Evolutionary conservation across 164 flowering plant genomes (phyloP).

Genomic region (Annona squamosa): DNA sequence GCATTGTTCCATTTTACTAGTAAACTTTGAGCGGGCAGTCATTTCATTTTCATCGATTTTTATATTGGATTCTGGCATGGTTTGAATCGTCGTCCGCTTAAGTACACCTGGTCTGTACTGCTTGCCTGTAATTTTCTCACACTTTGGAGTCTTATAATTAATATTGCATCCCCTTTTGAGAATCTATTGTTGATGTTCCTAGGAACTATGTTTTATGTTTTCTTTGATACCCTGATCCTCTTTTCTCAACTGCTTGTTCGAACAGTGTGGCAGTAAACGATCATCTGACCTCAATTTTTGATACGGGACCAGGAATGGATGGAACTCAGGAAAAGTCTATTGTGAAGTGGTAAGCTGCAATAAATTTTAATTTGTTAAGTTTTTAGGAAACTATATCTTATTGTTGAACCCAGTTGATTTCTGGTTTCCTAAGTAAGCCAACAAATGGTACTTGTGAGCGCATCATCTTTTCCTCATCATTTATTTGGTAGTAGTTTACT

Average conservation of each 20-base stretch:
- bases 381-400: neutral
- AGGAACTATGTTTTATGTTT: neutral
- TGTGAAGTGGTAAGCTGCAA: conserved; percentile 52
- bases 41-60: neutral
- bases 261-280: conserved; percentile 46
- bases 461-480: neutral
- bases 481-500: too few species aligned
- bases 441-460: neutral
- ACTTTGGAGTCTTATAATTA: too few species aligned
- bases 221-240: neutral
- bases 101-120: too few species aligned
- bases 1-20: too few species aligned
- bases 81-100: neutral
- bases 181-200: too few species aligned
- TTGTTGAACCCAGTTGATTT: neutral
- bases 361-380: neutral
- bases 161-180: too few species aligned
- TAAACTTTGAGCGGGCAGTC: too few species aligned
- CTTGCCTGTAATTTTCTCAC: too few species aligned
- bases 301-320: conserved; percentile 88
- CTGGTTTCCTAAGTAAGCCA: neutral
- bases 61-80: neutral
- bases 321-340: conserved; percentile 53
- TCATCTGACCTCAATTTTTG: conserved; percentile 43
- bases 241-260: neutral